Evolutionary conservation across 2,329 filamentous ascomycete genomes (phyloP).

Genomic region (Aspergillus intermedius): DNA sequence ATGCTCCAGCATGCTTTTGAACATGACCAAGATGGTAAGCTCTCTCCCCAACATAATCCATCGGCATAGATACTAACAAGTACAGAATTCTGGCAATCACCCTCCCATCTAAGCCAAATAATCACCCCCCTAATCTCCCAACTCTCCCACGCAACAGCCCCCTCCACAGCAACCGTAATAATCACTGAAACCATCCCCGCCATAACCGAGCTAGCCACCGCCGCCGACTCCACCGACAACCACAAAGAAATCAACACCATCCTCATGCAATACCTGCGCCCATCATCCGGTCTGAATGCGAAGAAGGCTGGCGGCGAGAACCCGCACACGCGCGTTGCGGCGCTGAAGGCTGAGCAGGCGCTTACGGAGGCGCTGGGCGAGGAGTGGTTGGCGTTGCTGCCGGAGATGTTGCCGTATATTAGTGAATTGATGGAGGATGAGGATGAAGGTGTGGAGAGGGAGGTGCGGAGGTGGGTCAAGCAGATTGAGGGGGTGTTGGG

Average conservation of each 20-base stretch:
- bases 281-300: slow-evolving; percentile 34
- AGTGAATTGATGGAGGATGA: slow-evolving; percentile 95
- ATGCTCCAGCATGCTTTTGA: slow-evolving; percentile 71
- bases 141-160: slow-evolving; percentile 43
- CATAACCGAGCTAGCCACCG: slow-evolving; percentile 70
- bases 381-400: slow-evolving; percentile 84
- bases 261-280: slow-evolving; percentile 70
- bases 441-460: slow-evolving; percentile 83
- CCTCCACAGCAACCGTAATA: slow-evolving; percentile 41
- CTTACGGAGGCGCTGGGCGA: slow-evolving; percentile 78
- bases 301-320: slow-evolving; percentile 45
- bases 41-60: background rate
- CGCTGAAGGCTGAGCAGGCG: slow-evolving; percentile 72
- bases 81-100: slow-evolving; percentile 81
- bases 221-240: slow-evolving; percentile 78
- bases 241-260: slow-evolving; percentile 80
- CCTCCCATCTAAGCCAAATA: slow-evolving; percentile 73
- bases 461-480: slow-evolving; percentile 84
- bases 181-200: slow-evolving; percentile 59
- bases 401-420: slow-evolving; percentile 95
- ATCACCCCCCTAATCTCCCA: slow-evolving; percentile 64
- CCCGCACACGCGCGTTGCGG: slow-evolving; percentile 67
- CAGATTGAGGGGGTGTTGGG: slow-evolving; percentile 84
- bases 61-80: slow-evolving; percentile 6
- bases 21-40: slow-evolving; percentile 72